Percentiles rank a stretch among this genome's conserved stretches.
Evolutionary conservation across 768 basidiomycete species (phyloP).

Genomic region (Mycena pura): DNA sequence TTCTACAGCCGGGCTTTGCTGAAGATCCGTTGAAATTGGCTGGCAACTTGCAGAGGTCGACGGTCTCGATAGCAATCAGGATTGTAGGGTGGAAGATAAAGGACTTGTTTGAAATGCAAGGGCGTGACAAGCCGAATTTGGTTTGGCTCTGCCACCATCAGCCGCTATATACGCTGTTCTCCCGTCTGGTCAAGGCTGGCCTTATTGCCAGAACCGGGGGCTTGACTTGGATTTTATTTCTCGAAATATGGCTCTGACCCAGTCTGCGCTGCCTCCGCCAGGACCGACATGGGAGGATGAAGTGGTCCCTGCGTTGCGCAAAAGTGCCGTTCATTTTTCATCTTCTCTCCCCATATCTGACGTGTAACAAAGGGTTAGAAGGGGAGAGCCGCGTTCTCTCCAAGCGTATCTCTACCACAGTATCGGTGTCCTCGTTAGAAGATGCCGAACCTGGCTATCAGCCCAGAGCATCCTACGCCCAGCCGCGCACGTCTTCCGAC

Average conservation of each 20-base stretch:
- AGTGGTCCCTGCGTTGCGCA: constrained; percentile 63
- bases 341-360: constrained; percentile 13
- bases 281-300: constrained; percentile 57
- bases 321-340: constrained; percentile 42
- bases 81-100: too few species aligned
- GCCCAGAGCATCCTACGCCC: constrained; percentile 38
- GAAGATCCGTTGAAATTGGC: too few species aligned
- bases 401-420: constrained; percentile 71
- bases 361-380: constrained; percentile 66
- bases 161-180: constrained; percentile 2
- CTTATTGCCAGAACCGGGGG: constrained; percentile 3
- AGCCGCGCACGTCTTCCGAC: constrained; percentile 33
- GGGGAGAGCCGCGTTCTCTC: constrained; percentile 80
- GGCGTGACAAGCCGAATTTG: neutral
- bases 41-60: too few species aligned
- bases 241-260: constrained; percentile 17
- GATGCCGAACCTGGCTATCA: constrained; percentile 53
- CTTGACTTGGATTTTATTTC: neutral
- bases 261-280: constrained; percentile 17
- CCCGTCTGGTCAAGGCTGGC: constrained; percentile 1
- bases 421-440: constrained; percentile 67
- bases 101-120: too few species aligned
- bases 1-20: neutral
- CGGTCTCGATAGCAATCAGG: too few species aligned
- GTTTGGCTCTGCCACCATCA: constrained; percentile 12